These are phyloP conservation scores for Pugionium cornutum DNA, from an alignment of 345 rosid species.

Conservation along the genomic window DNA sequence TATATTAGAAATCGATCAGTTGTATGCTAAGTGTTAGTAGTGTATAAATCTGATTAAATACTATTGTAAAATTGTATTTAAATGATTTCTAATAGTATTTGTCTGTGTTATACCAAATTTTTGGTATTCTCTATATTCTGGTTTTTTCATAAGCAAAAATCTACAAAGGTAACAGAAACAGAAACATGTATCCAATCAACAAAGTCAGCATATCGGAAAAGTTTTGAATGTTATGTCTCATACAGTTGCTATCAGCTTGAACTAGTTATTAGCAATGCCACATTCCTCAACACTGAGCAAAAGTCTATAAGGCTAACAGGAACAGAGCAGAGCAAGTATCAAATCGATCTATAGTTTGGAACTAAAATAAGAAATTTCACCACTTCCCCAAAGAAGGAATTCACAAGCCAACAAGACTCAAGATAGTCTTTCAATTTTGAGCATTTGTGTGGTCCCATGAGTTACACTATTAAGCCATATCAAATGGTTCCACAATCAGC, in stretches of 20 bases:
- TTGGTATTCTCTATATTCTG: too few relatives aligned
- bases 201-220: not conserved
- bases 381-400: not conserved
- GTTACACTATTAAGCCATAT: not conserved
- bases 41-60: too few relatives aligned
- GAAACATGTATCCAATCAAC: too few relatives aligned
- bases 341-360: not conserved
- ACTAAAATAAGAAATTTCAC: not conserved
- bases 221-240: not conserved
- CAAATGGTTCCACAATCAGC: not conserved
- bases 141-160: too few relatives aligned
- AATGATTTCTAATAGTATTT: too few relatives aligned
- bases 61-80: too few relatives aligned
- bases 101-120: too few relatives aligned
- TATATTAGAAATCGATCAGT: too few relatives aligned
- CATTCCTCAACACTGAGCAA: constrained; percentile 12
- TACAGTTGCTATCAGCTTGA: not conserved
- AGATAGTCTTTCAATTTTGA: not conserved
- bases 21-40: too few relatives aligned
- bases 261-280: not conserved
- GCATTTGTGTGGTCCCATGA: not conserved
- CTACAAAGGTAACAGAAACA: too few relatives aligned
- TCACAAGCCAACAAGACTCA: not conserved
- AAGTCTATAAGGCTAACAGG: not conserved
- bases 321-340: not conserved